Evolutionary conservation across 257 asterid genomes (phyloP), one percentile per base, ranked within the genome.

Genomic region (Ligustrum vulgare): DNA sequence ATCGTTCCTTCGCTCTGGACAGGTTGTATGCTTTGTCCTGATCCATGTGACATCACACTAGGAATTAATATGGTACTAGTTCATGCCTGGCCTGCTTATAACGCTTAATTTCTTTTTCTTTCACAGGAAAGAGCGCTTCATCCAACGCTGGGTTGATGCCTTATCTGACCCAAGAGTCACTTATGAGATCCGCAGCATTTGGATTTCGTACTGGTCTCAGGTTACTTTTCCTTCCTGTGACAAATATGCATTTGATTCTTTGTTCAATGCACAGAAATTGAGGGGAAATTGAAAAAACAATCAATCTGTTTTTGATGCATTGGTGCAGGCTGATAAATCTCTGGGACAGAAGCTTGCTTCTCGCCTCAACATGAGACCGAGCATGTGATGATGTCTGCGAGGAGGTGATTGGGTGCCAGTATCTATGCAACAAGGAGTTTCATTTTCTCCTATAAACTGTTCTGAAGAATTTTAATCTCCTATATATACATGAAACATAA

Each of bases 291-390:
- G n/a, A n/a, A n/a, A n/a, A n/a, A n/a, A n/a, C n/a, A n/a, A n/a
- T n/a, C n/a, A n/a, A n/a, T n/a, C n/a, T 49, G n/a, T 49, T 49
- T 49, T 49, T 49, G n/a, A 16, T 49, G 58, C 58, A 16, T 18
- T n/a, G 31, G 1, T 72, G 84, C 85, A 91, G 97, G 93, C 89
- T 2, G 96, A 91, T 84, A 90, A 82, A 73, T 83, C 91, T 68
- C 94, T 90, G 3, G 91, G 96, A 31, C 94, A 88, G 90, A 90
- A 89, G 81, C 70, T 90, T 10, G 89, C 96, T 0, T 82, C 94
- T 35, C 94, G 84, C 47, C 91, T 90, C 69, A 92, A 84, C 54
- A 33, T 86, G 23, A 85, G 84, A 86, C 97, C 94, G 39, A 72
- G 87, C 25, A 88, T 91, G 93, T 91, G 87, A 89, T 86, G 34